Evolutionary conservation across 1,284 basidiomycete species (phyloP).

Genomic region (Cystobasidium pallidum): DNA sequence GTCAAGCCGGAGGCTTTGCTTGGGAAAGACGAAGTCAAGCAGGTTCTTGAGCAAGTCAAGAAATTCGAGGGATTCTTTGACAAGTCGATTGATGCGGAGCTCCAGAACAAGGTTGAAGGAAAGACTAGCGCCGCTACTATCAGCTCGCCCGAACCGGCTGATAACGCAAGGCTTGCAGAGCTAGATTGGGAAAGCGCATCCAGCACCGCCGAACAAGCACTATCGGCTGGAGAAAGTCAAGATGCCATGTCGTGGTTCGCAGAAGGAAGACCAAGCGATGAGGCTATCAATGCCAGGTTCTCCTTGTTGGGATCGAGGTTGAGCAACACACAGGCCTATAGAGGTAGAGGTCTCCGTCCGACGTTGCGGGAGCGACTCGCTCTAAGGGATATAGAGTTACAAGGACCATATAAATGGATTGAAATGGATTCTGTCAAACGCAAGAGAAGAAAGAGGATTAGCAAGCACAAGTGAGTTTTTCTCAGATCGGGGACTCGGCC

Average conservation of each 20-base stretch:
- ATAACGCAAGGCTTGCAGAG: not conserved
- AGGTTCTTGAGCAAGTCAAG: constrained; percentile 23
- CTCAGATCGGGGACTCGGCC: too few relatives aligned
- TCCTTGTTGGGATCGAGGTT: constrained; percentile 21
- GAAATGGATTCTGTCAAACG: constrained; percentile 40
- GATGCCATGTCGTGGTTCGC: not conserved
- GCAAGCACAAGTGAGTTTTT: constrained; percentile 40
- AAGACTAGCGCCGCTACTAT: not conserved
- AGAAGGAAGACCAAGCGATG: constrained; percentile 5
- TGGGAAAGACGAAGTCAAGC: constrained; percentile 22
- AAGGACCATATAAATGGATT: constrained; percentile 19
- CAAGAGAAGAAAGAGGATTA: constrained; percentile 37
- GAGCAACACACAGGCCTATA: constrained; percentile 14
- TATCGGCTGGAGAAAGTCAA: not conserved
- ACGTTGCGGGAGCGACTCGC: constrained; percentile 27
- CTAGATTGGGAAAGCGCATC: constrained; percentile 5
- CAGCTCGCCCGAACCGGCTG: not conserved
- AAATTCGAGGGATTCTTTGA: constrained; percentile 40
- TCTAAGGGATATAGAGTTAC: constrained; percentile 15
- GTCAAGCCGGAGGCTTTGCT: not conserved
- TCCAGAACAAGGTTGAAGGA: constrained; percentile 15
- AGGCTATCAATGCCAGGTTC: not conserved
- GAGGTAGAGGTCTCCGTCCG: constrained; percentile 34
- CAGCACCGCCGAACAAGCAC: not conserved
- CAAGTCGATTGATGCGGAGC: constrained; percentile 29